Evolutionary conservation across 2,329 filamentous ascomycete genomes (phyloP).

Genomic region (Aspergillus alliaceus): DNA sequence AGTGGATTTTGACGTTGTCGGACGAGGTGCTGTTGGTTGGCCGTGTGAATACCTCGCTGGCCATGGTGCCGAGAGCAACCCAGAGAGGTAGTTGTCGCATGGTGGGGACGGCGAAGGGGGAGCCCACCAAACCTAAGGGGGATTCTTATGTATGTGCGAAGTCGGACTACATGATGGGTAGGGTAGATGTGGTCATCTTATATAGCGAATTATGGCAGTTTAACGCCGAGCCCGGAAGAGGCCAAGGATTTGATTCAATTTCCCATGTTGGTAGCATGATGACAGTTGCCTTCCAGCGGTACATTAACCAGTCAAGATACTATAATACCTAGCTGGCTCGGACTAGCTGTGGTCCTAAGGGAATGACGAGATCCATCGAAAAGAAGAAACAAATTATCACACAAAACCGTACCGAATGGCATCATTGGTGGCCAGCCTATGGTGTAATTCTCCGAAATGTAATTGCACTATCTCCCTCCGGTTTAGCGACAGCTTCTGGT

Average conservation of each 20-base stretch:
- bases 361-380: not conserved
- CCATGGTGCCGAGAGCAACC: not conserved
- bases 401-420: accelerated
- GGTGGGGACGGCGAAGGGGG: not conserved
- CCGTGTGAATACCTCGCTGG: not conserved
- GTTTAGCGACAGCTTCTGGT: not conserved
- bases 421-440: not conserved
- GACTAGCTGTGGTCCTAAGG: not conserved
- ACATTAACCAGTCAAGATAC: not conserved
- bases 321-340: not conserved
- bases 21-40: not conserved
- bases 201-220: not conserved
- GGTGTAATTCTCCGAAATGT: not conserved
- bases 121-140: not conserved
- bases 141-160: too few species aligned
- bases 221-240: not conserved
- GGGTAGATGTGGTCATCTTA: not conserved
- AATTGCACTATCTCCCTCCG: not conserved
- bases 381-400: not conserved
- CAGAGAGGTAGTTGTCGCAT: not conserved
- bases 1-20: constrained; percentile 22
- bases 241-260: not conserved
- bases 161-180: not conserved
- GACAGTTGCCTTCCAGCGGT: too few species aligned
- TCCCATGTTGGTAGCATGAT: not conserved